Base-by-base conservation (phyloP, 768 basidiomycete genomes). In the Agaricus sinodeliciosus region DNA sequence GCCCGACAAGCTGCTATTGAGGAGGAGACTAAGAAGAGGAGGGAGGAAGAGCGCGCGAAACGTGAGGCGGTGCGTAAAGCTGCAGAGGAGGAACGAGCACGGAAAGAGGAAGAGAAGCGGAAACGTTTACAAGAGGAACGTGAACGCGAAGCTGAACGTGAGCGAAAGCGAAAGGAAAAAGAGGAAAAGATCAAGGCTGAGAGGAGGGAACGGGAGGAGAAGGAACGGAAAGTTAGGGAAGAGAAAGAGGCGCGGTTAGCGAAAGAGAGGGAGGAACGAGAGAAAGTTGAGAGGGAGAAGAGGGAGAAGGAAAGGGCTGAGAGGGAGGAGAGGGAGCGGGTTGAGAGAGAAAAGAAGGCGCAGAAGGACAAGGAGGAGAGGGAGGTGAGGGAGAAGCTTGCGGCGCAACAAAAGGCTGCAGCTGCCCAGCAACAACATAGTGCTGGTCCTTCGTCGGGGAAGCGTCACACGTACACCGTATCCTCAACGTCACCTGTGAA, bases 41-140 rank as follows among this genome's bases (percentile, higher is more conserved):
- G 82, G 19, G 94, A 96, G 57, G 95, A 98, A 67, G 93, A 96
- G 55, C 81, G 87, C n/a, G 68, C 69, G 2, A 79, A 78, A 57
- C 84, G 88, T 18, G 94, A 97, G 62, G 79, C 82, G 46, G 76
- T 77, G 54, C 84, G 84, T 54, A 85, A 85, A 65, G 82, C 78
- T 48, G 79, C 79, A 26, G 91, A 94, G 54, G 94, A 95, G 63
- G 93, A 94, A 67, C 84, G 80, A 60, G 72, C 77, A 40, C 79
- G 83, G 52, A 90, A 85, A 63, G 92, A 93, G 41, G 94, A 96
- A 66, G 91, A 94, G 65, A 72, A 69, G 60, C 81, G 87, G 51
- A 82, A 84, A 63, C 83, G 89, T 22, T 67, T 82, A 55, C 79
- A 83, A 35, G 87, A 92, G 61, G 90, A 93, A 67, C 83, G 84